Conservation (phyloP, 306 rosid species). For the Coriaria nepalensis region DNA sequence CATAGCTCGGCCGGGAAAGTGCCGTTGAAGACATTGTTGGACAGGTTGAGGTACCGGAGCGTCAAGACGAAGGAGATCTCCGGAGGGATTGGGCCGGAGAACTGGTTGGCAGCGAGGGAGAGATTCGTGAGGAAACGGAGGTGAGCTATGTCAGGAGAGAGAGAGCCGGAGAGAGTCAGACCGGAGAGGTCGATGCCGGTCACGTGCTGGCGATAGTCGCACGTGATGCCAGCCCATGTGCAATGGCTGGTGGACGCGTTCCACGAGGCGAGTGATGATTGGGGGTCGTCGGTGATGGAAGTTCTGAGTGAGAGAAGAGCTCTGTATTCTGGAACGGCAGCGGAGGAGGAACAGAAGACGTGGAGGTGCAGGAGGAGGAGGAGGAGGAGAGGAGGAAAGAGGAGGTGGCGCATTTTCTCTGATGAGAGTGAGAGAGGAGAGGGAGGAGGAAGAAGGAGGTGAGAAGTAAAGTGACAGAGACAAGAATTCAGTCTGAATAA, state of each 20-base stretch:
- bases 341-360: slow-evolving; percentile 5
- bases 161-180: slow-evolving; percentile 37
- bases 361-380: slow-evolving; percentile 15
- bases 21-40: slow-evolving; percentile 60
- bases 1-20: slow-evolving; percentile 50
- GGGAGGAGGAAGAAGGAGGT: slow-evolving; percentile 2
- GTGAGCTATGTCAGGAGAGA: slow-evolving; percentile 32
- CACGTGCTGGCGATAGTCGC: slow-evolving; percentile 51
- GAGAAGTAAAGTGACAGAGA: not conserved
- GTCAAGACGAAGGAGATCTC: slow-evolving; percentile 32
- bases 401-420: slow-evolving; percentile 1
- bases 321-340: slow-evolving; percentile 27
- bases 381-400: slow-evolving; percentile 14
- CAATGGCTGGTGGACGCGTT: slow-evolving; percentile 39
- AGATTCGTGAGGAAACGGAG: slow-evolving; percentile 47
- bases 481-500: slow-evolving; percentile 4
- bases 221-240: slow-evolving; percentile 52
- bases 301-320: slow-evolving; percentile 52
- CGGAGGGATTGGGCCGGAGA: slow-evolving; percentile 48
- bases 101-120: slow-evolving; percentile 38
- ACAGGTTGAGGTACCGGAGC: slow-evolving; percentile 55
- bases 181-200: slow-evolving; percentile 42
- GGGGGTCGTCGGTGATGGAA: slow-evolving; percentile 36
- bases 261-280: slow-evolving; percentile 49
- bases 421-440: slow-evolving; percentile 5